Conservation (phyloP, 495 filamentous ascomycete genomes). For the Tuber melanosporum region DNA sequence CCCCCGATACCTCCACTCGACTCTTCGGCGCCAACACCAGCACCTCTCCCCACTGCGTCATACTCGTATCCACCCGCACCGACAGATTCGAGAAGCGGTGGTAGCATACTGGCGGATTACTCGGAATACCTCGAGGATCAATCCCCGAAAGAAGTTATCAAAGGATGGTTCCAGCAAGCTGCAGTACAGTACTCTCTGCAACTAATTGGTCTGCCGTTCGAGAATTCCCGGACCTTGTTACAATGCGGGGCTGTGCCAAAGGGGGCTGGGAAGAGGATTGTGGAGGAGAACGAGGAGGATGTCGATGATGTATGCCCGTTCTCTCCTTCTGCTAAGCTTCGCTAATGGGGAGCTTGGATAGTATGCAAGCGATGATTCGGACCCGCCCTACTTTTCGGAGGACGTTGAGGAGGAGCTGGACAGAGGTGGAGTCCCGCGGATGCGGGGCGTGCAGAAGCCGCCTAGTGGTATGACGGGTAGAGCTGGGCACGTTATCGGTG, state of each 20-base stretch:
- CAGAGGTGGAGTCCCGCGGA: slow-evolving; percentile 48
- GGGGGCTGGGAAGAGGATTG: slow-evolving; percentile 36
- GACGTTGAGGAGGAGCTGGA: slow-evolving; percentile 41
- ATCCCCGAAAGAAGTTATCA: slow-evolving; percentile 66
- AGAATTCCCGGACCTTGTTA: slow-evolving; percentile 87
- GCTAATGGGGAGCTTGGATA: slow-evolving; percentile 27
- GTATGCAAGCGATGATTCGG: slow-evolving; percentile 57
- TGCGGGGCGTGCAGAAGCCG: slow-evolving; percentile 52
- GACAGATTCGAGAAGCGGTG: background rate
- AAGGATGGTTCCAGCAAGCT: slow-evolving; percentile 67
- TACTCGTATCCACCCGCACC: slow-evolving; percentile 34
- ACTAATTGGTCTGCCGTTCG: slow-evolving; percentile 87
- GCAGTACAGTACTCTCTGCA: slow-evolving; percentile 79
- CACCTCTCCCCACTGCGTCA: slow-evolving; percentile 12
- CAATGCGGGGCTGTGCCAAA: slow-evolving; percentile 61
- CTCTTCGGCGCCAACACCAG: slow-evolving; percentile 10
- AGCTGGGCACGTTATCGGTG: slow-evolving; percentile 46
- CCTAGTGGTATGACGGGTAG: slow-evolving; percentile 51
- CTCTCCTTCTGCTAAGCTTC: slow-evolving; percentile 5
- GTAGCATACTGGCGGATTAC: slow-evolving; percentile 55
- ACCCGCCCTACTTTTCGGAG: slow-evolving; percentile 79
- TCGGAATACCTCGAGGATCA: slow-evolving; percentile 73
- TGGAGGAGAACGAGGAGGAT: slow-evolving; percentile 40
- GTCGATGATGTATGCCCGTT: slow-evolving; percentile 42
- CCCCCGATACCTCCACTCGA: slow-evolving; percentile 55